Conservation (phyloP, 2,329 filamentous ascomycete species). For the Diplodia seriata region DNA sequence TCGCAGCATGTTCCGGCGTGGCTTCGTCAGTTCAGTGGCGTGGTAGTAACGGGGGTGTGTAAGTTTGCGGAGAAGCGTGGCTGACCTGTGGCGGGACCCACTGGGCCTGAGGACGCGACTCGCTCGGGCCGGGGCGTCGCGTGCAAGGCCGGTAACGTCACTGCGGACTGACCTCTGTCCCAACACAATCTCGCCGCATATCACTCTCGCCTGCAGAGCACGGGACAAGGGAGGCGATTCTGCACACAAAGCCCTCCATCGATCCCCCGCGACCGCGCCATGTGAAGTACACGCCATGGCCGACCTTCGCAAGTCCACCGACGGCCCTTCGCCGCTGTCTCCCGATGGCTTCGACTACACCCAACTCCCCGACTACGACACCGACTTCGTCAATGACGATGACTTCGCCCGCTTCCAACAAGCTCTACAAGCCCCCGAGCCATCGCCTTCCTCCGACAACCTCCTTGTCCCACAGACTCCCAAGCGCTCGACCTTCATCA, state of each 20-base stretch:
- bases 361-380: conserved; percentile 77
- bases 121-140: not conserved
- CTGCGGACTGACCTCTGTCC: not conserved
- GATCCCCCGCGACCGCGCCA: conserved; percentile 5
- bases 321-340: conserved; percentile 66
- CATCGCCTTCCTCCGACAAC: conserved; percentile 67
- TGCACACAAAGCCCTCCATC: conserved; percentile 18
- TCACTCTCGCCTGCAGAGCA: not conserved
- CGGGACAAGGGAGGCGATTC: conserved; percentile 19
- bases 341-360: conserved; percentile 71
- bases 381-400: conserved; percentile 75
- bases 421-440: conserved; percentile 81
- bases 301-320: conserved; percentile 54
- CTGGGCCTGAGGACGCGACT: not conserved
- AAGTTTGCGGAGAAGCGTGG: not conserved
- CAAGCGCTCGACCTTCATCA: conserved; percentile 68
- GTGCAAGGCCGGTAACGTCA: conserved; percentile 5
- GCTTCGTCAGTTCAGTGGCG: not conserved
- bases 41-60: not conserved
- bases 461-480: conserved; percentile 53
- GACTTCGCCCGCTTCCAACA: conserved; percentile 80
- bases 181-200: not conserved
- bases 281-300: conserved; percentile 46
- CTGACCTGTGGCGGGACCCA: too few relatives aligned
- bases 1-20: conserved; percentile 10